A percentile compares a stretch with the other conserved stretches of the same genome.
Evolutionary conservation across 495 filamentous ascomycete species (phyloP).

Genomic region (Bryoglossum gracile): DNA sequence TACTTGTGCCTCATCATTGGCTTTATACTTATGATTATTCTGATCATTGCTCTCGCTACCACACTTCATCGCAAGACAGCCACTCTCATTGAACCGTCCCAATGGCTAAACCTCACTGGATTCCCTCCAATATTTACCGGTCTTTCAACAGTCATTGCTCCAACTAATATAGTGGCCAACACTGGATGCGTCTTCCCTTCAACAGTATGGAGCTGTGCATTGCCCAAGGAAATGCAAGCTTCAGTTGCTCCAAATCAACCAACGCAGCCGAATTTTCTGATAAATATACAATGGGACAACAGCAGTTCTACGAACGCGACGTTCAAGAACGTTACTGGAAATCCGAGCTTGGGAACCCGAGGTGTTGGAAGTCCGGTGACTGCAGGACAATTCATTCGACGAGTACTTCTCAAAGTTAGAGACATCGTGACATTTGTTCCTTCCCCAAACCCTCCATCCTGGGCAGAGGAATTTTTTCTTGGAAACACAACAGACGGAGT

Average conservation of each 20-base stretch:
- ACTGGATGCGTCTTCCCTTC: conserved; percentile 60
- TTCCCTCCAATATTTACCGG: conserved; percentile 84
- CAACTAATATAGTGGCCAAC: conserved; percentile 48
- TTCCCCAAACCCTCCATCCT: conserved; percentile 54
- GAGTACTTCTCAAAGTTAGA: conserved; percentile 23
- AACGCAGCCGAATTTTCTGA: conserved; percentile 65
- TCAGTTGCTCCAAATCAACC: conserved; percentile 50
- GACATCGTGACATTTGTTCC: conserved; percentile 40
- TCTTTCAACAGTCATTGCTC: conserved; percentile 63
- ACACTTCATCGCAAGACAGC: conserved; percentile 45
- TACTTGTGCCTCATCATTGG: conserved; percentile 46
- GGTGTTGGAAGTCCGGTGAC: conserved; percentile 28
- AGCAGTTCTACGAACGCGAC: conserved; percentile 41
- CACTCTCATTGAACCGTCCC: conserved; percentile 35
- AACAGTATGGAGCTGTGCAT: conserved; percentile 72
- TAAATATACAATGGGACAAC: conserved; percentile 76
- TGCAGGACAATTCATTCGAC: conserved; percentile 28
- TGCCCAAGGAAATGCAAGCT: conserved; percentile 67
- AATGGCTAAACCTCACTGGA: conserved; percentile 77
- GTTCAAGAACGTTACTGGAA: conserved; percentile 23
- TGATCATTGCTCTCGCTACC: conserved; percentile 53
- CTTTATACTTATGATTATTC: conserved; percentile 50
- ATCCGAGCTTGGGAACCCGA: conserved; percentile 15
- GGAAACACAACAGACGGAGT: conserved; percentile 76
- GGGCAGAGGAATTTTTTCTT: conserved; percentile 66